A percentile compares a stretch with the other conserved stretches of the same genome.
Evolutionary conservation across 371 early-diverging fungal genomes (phyloP).

Genomic region (Haplosporangium sp.): DNA sequence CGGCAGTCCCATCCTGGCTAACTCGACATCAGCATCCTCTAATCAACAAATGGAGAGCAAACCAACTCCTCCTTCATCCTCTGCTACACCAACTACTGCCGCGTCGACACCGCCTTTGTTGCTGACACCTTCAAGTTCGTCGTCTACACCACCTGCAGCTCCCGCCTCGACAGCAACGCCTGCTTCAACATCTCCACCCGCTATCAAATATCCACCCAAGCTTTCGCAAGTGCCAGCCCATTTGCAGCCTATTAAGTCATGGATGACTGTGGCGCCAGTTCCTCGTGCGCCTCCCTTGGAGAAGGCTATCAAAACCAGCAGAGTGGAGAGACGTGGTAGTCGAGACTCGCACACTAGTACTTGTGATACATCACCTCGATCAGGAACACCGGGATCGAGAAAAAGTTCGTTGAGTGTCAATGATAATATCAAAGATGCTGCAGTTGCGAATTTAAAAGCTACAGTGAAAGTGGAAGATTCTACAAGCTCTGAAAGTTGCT

Average conservation of each 20-base stretch:
- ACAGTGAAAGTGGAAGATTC: background rate
- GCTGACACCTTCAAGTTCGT: too few species aligned
- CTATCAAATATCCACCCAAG: slow-evolving; percentile 25
- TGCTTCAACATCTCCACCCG: slow-evolving; percentile 3
- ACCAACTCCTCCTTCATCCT: slow-evolving; percentile 13
- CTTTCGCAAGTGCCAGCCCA: slow-evolving; percentile 43
- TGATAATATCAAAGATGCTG: slow-evolving; percentile 15
- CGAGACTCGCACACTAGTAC: slow-evolving; percentile 5
- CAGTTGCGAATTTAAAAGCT: background rate
- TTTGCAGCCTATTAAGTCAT: slow-evolving; percentile 46
- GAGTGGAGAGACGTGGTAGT: slow-evolving; percentile 22
- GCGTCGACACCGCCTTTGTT: background rate
- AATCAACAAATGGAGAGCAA: slow-evolving; percentile 11
- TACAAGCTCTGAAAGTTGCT: background rate
- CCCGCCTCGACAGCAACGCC: slow-evolving; percentile 1
- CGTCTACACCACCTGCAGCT: background rate
- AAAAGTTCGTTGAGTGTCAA: slow-evolving; percentile 28
- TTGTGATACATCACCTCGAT: slow-evolving; percentile 12
- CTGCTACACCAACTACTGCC: background rate
- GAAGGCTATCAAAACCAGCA: slow-evolving; percentile 6
- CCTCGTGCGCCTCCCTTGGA: slow-evolving; percentile 27
- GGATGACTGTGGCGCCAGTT: slow-evolving; percentile 45
- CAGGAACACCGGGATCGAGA: slow-evolving; percentile 11
- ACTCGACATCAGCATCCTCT: background rate
- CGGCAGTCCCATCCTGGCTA: background rate